These are phyloP conservation scores for Yamadazyma siamensis DNA, from an alignment of 1,139 yeast species.

Conservation along the genomic window DNA sequence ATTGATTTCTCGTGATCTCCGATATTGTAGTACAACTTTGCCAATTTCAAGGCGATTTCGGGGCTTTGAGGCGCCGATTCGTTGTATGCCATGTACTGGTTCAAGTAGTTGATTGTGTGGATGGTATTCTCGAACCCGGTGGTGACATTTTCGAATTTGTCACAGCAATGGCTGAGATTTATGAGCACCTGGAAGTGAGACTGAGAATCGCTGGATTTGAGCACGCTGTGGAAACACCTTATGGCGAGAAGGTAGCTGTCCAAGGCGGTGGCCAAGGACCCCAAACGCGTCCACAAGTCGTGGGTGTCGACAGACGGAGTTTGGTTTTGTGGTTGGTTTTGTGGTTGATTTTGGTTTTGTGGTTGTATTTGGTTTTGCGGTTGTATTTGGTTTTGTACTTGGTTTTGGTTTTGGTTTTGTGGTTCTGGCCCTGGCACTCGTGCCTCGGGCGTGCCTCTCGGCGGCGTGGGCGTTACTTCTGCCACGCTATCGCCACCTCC, in stretches of 20 bases:
- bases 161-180: conserved; percentile 5
- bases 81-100: too few relatives aligned
- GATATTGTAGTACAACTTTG: conserved; percentile 4
- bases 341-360: too few relatives aligned
- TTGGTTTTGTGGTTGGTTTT: conserved; percentile 1
- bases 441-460: too few relatives aligned
- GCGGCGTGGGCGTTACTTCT: too few relatives aligned
- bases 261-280: conserved; percentile 6
- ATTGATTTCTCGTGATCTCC: conserved; percentile 4
- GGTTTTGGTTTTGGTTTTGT: too few relatives aligned
- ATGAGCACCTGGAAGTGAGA: conserved; percentile 3
- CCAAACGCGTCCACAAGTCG: conserved; percentile 10
- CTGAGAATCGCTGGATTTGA: conserved; percentile 5
- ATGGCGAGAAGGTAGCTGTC: conserved; percentile 5
- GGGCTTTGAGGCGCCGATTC: neutral
- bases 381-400: too few relatives aligned
- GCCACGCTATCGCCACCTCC: too few relatives aligned
- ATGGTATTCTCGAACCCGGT: conserved; percentile 6
- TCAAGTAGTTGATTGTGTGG: conserved; percentile 6
- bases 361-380: too few relatives aligned
- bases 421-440: too few relatives aligned
- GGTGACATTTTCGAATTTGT: conserved; percentile 4
- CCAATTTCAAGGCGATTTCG: conserved; percentile 1
- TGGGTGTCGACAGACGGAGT: conserved; percentile 1
- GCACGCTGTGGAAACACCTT: conserved; percentile 7